Conservation (phyloP, 2,329 filamentous ascomycete species). For the Lasiodiplodia theobromae region DNA sequence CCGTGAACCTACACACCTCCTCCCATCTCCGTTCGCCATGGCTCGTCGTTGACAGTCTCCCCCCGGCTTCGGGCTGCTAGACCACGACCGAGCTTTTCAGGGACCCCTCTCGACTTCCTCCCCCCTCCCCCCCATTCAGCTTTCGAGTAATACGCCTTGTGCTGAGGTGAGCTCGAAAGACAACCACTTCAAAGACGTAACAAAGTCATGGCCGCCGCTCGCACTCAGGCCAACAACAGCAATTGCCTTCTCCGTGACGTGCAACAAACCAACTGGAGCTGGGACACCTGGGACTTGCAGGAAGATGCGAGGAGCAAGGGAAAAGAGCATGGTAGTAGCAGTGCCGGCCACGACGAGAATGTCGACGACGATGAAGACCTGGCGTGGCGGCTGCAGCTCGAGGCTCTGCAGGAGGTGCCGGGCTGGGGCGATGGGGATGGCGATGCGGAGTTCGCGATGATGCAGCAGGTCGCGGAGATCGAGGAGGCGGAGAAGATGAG, state of each 20-base stretch:
- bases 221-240: neutral
- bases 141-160: no score
- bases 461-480: slow-evolving; percentile 16
- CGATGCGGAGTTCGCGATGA: neutral
- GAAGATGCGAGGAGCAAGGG: neutral
- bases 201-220: neutral
- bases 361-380: neutral
- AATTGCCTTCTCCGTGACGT: neutral
- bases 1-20: neutral
- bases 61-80: neutral
- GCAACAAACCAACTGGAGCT: neutral
- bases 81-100: no score
- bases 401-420: neutral
- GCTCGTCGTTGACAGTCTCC: neutral
- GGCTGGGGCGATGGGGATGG: no score
- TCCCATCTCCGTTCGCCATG: neutral
- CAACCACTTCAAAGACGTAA: neutral
- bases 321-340: neutral
- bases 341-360: neutral
- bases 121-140: no score
- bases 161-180: neutral
- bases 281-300: neutral
- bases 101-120: no score
- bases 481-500: neutral
- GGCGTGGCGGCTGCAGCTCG: slow-evolving; percentile 17